Base-by-base conservation (phyloP, 1,139 yeast species). In the Diutina mesorugosa region DNA sequence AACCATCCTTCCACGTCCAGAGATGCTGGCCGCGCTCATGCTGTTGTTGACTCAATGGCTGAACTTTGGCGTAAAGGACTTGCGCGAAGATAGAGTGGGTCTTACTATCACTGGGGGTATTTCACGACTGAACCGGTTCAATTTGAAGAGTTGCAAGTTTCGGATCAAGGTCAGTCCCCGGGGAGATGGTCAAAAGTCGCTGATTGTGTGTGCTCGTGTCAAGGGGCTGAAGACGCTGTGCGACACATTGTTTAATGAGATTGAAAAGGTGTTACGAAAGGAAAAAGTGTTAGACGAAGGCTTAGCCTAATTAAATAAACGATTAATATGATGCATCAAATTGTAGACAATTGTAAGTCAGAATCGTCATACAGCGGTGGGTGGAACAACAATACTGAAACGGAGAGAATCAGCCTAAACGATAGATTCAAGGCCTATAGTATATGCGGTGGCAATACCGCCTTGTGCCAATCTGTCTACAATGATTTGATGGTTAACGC, bases 11-110 rank as follows among this genome's bases (percentile, higher is more conserved):
- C 76, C 79, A 21, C 72, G 72, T 64, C 79, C 73, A 55, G 89
- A 85, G 65, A 78, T 85, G 77, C 77, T 79, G 56, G 79, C 82
- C 48, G 90, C 90, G 4, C 71, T 86, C 62, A 78, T 74, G 67
- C 82, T 87, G 47, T 76, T 85, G 59, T 72, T 86, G 62, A 73
- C 70, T 56, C 82, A 86, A 12, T 86, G 93, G 93, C 78, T 83
- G 16, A 81, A 80, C 61, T 85, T 85, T 64, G 91, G 93, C 8
- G 70, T 86, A 65, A 81, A 79, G 62, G 78, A 81, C 59, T 74
- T 86, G 60, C 72, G 71, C 55, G 71, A 79, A 56, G 79, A 78
- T 62, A 72, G 74, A 48, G 68, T 72, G 16, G 70, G 73, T 8
- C 69, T 71, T 62, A 72, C 72, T 47, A 75, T 86, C 47, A 78